Evolutionary conservation across 169 alveolate genomes (phyloP), one percentile per base, ranked within the genome.

Genomic region (Ophryocystis elektroscirrha): DNA sequence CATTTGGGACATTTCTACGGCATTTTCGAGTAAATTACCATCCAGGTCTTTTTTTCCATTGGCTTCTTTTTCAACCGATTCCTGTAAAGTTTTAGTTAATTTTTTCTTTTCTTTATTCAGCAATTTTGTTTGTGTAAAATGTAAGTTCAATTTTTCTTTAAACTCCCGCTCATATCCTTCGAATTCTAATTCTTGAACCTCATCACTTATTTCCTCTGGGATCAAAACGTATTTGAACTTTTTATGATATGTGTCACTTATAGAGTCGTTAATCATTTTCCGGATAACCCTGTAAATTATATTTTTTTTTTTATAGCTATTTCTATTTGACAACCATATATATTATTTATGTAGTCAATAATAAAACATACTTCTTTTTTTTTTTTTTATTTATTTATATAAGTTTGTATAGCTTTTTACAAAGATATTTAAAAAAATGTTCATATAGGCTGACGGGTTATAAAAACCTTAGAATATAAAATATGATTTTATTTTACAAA

Each of bases 151-250:
- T 16, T 43, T 36, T 23, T 58, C 53, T 16, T 64, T 63, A 38
- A 73, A 73, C 35, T 57, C 43, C 19, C 37, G 54, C 29, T 73
- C 82, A 18, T 54, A 56, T 9, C 82, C 82, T 48, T 66, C 56
- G 54, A 69, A 73, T 24, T 26, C 51, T 20, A 53, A 43, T 51
- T 57, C 74, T 48, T 68, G 63, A 27, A 69, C 56, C 37, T 67
- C 51, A 29, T 62, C 63, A 23, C 67, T 61, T 37, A 69, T 69
- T 39, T 65, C 74, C 48, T 63, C 48, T 25, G 79, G 75, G 38
- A 73, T 65, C 18, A 56, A 53, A 19, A 73, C 67, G 63, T 58
- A 73, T 18, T 58, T 54, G 63, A 73, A 73, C 37, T 62, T 47
- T 29, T 42, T 39, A 63, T 73, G 82, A 23, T 44, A 49, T 2